phyloP scores from a whole-genome alignment of 1,284 basidiomycete species.

The Stygiomarasmius scandens region DNA sequence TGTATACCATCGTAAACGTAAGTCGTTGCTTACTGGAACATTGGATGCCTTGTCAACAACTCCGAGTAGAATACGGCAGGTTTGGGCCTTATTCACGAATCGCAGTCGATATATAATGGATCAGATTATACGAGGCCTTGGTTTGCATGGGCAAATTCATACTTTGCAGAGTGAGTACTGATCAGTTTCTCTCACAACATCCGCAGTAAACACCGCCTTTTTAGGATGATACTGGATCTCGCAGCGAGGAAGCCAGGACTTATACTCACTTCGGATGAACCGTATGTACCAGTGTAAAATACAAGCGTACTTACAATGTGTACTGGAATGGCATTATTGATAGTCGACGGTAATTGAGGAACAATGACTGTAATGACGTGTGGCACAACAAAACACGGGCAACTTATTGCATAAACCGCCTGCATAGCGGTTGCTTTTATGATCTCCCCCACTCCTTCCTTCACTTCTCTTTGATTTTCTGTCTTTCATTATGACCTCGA shows the following conservation, averaged over 20 bases:
- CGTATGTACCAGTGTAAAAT: constrained; percentile 50
- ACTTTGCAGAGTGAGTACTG: constrained; percentile 58
- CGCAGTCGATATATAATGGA: constrained; percentile 61
- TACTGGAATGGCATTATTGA: neutral
- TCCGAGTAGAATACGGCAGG: constrained; percentile 62
- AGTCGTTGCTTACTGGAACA: constrained; percentile 26
- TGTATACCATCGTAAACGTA: constrained; percentile 70
- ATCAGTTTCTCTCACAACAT: neutral
- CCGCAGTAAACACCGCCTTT: constrained; percentile 35
- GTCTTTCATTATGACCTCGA: constrained; percentile 46
- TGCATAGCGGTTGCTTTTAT: neutral
- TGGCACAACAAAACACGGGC: constrained; percentile 1
- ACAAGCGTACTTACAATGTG: neutral
- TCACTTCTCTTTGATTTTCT: neutral
- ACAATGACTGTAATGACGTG: neutral
- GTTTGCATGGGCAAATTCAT: constrained; percentile 85
- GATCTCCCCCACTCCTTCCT: constrained; percentile 5
- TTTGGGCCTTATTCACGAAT: constrained; percentile 80
- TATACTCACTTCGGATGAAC: constrained; percentile 55
- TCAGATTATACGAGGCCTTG: constrained; percentile 71
- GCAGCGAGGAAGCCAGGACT: constrained; percentile 72
- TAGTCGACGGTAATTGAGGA: no score
- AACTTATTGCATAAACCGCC: neutral
- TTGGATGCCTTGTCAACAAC: constrained; percentile 1
- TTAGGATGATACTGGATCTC: constrained; percentile 72